phyloP scores from a whole-genome alignment of 495 filamentous ascomycete species.

The Friedmanniomyces simplex region DNA sequence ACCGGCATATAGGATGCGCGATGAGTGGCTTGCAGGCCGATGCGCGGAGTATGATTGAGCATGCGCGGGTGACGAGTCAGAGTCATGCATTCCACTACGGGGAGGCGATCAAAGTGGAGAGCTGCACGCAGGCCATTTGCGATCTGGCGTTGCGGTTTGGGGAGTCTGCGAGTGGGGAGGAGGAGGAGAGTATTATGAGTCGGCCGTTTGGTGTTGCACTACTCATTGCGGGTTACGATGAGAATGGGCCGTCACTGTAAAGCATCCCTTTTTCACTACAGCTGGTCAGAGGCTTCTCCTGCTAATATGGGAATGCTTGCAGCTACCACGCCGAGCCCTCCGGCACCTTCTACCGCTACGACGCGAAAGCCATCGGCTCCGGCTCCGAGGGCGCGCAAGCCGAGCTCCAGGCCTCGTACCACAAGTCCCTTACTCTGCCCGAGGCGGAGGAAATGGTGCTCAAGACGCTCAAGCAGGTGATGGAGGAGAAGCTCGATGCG shows the following conservation, averaged over 20 bases:
- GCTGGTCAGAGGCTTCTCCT: background rate
- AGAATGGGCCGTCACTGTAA: slow-evolving; percentile 87
- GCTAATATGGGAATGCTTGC: background rate
- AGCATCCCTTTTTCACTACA: slow-evolving; percentile 21
- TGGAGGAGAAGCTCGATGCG: slow-evolving; percentile 98
- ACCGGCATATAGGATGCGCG: slow-evolving; percentile 95
- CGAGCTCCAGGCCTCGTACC: slow-evolving; percentile 95
- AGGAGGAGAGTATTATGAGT: slow-evolving; percentile 97
- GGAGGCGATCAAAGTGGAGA: slow-evolving; percentile 87
- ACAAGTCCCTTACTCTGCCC: slow-evolving; percentile 86
- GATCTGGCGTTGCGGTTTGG: slow-evolving; percentile 94
- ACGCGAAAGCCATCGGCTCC: slow-evolving; percentile 96
- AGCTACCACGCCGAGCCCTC: slow-evolving; percentile 96
- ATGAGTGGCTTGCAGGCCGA: slow-evolving; percentile 97
- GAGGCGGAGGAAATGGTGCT: slow-evolving; percentile 92
- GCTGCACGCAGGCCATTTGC: slow-evolving; percentile 96
- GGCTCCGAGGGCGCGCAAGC: slow-evolving; percentile 95
- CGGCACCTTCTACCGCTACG: slow-evolving; percentile 97
- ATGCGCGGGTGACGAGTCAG: slow-evolving; percentile 94
- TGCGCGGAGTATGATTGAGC: slow-evolving; percentile 91
- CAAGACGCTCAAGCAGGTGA: slow-evolving; percentile 98
- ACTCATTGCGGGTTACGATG: slow-evolving; percentile 92
- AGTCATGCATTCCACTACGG: slow-evolving; percentile 95
- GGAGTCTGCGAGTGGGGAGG: slow-evolving; percentile 82
- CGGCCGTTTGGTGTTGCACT: slow-evolving; percentile 94